These are phyloP conservation scores for Parsonsia alboflavescens DNA, from an alignment of 257 asterid species.

Conservation along the genomic window DNA sequence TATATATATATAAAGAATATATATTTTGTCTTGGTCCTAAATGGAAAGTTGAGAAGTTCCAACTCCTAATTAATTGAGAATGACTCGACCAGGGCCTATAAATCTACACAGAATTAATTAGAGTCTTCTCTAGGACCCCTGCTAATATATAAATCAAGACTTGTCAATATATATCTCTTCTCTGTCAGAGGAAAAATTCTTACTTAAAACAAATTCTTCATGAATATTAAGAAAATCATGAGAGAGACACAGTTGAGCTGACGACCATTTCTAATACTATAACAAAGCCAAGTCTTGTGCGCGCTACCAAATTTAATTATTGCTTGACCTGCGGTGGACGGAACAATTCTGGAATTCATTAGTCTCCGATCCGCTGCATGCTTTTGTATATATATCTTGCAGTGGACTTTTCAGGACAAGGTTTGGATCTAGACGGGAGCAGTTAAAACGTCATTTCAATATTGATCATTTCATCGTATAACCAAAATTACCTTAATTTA, in stretches of 20 bases:
- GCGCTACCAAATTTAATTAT: neutral
- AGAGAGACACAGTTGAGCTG: neutral
- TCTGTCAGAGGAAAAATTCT: neutral
- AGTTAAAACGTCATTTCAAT: too few species aligned
- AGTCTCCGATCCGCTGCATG: neutral
- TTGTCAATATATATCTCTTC: neutral
- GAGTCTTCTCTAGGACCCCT: neutral
- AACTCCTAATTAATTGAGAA: neutral
- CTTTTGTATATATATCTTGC: too few species aligned
- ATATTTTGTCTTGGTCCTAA: neutral
- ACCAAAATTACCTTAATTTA: too few species aligned
- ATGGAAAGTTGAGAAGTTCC: neutral
- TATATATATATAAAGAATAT: too few species aligned
- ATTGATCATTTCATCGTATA: too few species aligned
- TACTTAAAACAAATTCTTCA: neutral
- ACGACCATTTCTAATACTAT: neutral
- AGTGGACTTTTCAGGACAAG: too few species aligned
- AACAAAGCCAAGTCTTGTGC: neutral
- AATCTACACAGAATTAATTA: neutral
- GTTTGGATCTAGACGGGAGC: too few species aligned
- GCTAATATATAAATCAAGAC: neutral
- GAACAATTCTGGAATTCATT: neutral
- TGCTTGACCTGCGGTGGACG: constrained; percentile 10
- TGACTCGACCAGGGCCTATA: neutral
- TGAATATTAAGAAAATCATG: neutral